These are phyloP conservation scores for Casuarina cunninghamiana DNA, from an alignment of 306 rosid genomes.

Conservation along the genomic window DNA sequence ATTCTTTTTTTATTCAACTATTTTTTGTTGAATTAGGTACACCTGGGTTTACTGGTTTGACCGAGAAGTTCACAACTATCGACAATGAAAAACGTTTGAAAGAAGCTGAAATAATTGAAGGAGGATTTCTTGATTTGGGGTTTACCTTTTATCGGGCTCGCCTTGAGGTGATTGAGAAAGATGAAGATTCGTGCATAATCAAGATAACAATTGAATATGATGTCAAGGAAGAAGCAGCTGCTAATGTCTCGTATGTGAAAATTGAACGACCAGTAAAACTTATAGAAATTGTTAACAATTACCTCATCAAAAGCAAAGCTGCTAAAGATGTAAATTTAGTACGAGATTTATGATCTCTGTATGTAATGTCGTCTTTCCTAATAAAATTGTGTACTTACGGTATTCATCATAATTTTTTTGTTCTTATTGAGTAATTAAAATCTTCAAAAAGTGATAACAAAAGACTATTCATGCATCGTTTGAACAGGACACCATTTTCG, in stretches of 20 bases:
- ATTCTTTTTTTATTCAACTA: neutral
- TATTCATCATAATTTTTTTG: too few relatives aligned
- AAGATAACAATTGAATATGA: conserved; percentile 33
- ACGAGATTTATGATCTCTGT: neutral
- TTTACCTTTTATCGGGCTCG: conserved; percentile 26
- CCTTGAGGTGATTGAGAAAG: conserved; percentile 27
- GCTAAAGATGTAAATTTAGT: neutral
- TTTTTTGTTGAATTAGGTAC: too few relatives aligned
- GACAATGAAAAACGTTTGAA: conserved; percentile 35
- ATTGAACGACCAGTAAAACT: conserved; percentile 20
- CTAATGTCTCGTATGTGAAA: conserved; percentile 25
- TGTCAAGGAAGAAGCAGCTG: conserved; percentile 44
- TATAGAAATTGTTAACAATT: conserved; percentile 15
- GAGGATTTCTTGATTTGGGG: conserved; percentile 37
- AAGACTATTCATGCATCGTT: too few relatives aligned
- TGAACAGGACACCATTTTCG: too few relatives aligned
- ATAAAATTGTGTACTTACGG: neutral
- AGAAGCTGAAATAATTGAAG: conserved; percentile 39
- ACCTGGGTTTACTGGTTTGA: too few relatives aligned
- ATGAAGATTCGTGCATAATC: conserved; percentile 20
- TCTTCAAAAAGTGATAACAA: too few relatives aligned
- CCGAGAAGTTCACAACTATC: conserved; percentile 32
- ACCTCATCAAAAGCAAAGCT: conserved; percentile 12
- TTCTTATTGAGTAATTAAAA: too few relatives aligned
- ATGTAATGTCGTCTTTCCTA: neutral